A percentile compares a stretch with the other conserved stretches of the same genome.
phyloP scores from a whole-genome alignment of 768 basidiomycete species.

The Phaeolepiota aurea region DNA sequence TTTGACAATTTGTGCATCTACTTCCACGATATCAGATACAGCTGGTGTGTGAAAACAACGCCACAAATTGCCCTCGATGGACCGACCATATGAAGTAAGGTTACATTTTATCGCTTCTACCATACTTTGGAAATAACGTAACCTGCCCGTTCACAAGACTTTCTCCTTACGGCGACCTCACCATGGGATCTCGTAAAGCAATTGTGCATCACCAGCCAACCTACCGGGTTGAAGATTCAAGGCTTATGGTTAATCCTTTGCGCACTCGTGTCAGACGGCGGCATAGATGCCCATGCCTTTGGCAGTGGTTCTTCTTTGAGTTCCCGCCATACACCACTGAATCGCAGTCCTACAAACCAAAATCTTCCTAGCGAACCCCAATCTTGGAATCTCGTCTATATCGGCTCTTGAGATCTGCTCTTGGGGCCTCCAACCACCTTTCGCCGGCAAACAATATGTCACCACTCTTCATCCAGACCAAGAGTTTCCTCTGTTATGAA shows the following conservation, averaged over 20 bases:
- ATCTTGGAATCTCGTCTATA: slow-evolving; percentile 25
- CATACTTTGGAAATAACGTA: slow-evolving; percentile 8
- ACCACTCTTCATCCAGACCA: slow-evolving; percentile 14
- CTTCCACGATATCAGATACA: not conserved
- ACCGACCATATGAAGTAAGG: not conserved
- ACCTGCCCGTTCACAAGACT: slow-evolving; percentile 8
- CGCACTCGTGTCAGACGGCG: slow-evolving; percentile 13
- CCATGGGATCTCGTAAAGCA: slow-evolving; percentile 1
- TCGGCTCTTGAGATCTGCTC: slow-evolving; percentile 19
- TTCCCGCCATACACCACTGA: no score
- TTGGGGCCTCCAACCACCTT: slow-evolving; percentile 10
- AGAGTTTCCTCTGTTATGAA: slow-evolving; percentile 18
- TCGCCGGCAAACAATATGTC: slow-evolving; percentile 11
- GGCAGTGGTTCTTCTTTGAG: no score
- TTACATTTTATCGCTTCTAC: not conserved
- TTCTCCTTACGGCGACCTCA: no score
- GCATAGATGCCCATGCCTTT: slow-evolving; percentile 16
- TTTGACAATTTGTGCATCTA: not conserved
- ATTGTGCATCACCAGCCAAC: slow-evolving; percentile 7
- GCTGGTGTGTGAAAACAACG: slow-evolving; percentile 8
- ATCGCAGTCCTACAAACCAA: no score
- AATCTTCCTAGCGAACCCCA: slow-evolving; percentile 17
- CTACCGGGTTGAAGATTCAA: slow-evolving; percentile 10
- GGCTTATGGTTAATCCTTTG: not conserved
- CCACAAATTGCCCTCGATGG: slow-evolving; percentile 9